phyloP scores from a whole-genome alignment of 2,329 filamentous ascomycete species.

The Penicillium sp. region DNA sequence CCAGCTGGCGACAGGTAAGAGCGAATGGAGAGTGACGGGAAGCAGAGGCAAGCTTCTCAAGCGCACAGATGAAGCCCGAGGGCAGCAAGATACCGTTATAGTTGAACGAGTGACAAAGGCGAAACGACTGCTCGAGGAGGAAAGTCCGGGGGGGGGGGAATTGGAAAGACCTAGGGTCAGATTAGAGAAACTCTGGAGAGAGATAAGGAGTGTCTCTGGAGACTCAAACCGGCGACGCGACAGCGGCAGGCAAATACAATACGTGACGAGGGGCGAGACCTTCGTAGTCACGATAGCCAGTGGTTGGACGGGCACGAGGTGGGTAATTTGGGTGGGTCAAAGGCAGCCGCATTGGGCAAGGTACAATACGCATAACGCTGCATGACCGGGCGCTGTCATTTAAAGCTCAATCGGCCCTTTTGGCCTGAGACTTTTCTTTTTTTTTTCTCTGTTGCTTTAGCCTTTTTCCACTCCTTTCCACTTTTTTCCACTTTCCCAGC shows the following conservation, averaged over 20 bases:
- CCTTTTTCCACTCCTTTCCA: background rate
- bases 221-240: slow-evolving; percentile 29
- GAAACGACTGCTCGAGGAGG: slow-evolving; percentile 5
- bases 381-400: slow-evolving; percentile 9
- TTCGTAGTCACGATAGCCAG: background rate
- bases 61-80: background rate
- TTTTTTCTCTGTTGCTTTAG: background rate
- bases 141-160: slow-evolving; percentile 11
- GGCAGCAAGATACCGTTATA: background rate
- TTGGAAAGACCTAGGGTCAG: slow-evolving; percentile 7
- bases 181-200: slow-evolving; percentile 8
- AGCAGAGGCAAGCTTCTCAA: background rate
- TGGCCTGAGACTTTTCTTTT: background rate
- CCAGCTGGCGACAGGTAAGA: slow-evolving; percentile 21
- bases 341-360: slow-evolving; percentile 17
- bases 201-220: slow-evolving; percentile 25
- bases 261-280: slow-evolving; percentile 25
- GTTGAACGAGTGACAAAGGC: slow-evolving; percentile 18
- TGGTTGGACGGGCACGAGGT: background rate
- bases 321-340: background rate
- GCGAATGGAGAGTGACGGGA: slow-evolving; percentile 14
- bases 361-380: slow-evolving; percentile 14
- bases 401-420: background rate
- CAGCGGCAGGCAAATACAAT: slow-evolving; percentile 21
- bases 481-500: background rate